A percentile compares a stretch with the other conserved stretches of the same genome.
phyloP scores from a whole-genome alignment of 2,329 filamentous ascomycete species.

The Colletotrichum sp. region DNA sequence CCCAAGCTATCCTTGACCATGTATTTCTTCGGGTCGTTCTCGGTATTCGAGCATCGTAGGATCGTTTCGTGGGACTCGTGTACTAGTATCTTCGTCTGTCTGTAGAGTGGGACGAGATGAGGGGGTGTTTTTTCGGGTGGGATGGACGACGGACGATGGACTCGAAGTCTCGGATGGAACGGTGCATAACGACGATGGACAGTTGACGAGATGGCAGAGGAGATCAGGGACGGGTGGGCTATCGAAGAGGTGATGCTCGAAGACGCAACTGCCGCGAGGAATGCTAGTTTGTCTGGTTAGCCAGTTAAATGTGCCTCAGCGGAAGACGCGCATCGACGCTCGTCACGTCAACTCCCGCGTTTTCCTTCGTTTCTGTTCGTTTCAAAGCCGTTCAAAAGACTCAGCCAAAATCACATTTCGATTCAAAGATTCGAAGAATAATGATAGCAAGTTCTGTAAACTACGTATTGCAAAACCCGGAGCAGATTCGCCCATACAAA shows the following conservation, averaged over 20 bases:
- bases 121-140: background rate
- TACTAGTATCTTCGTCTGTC: background rate
- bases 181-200: background rate
- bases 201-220: fast-evolving
- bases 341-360: background rate
- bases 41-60: background rate
- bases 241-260: background rate
- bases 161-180: background rate
- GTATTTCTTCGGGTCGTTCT: background rate
- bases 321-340: background rate
- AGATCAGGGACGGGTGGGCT: background rate
- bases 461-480: background rate
- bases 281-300: background rate
- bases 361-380: background rate
- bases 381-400: background rate
- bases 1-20: background rate
- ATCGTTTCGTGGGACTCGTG: background rate
- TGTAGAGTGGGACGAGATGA: background rate
- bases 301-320: background rate
- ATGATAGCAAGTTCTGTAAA: background rate
- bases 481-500: background rate
- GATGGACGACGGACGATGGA: background rate
- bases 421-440: background rate
- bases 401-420: background rate
- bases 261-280: background rate